Evolutionary conservation across 2,329 filamentous ascomycete genomes (phyloP), one percentile per base, ranked within the genome.

Genomic region (Nemania sp.): DNA sequence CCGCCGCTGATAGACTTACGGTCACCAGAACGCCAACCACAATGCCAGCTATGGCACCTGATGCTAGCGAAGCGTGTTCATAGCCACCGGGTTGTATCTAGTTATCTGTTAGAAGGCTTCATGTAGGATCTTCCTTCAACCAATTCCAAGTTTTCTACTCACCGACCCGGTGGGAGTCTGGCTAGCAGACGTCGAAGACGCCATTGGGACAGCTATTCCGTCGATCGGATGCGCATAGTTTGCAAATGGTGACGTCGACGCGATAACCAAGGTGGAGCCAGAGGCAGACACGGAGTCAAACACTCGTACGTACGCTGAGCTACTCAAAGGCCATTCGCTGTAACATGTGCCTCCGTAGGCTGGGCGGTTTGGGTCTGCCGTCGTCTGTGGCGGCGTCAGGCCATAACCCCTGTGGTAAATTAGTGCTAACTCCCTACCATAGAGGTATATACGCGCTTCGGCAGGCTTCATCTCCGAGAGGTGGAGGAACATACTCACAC

Each of bases 321-420:
- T 49, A 39, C 61, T 56, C 9, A 49, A 36, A n/a, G 46, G 36
- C 51, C 61, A 61, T 9, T 56, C 8, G 28, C 55, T 61, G 20
- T 52, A 62, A 22, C 61, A 65, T 19, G 60, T 64, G 11, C 59
- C 63, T 33, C 63, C 63, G 37, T 63, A 65, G 0, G 61, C 63
- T 2, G 63, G 60, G 14, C 63, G 52, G 12, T 60, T 49, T 3
- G 56, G n/a, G 20, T 64, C 60, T n/a, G 53, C 8, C 19, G 45
- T n/a, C 9, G 49, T 55, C 14, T 24, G 3, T 6, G 61, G 57
- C 11, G 31, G 20, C 9, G 41, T 41, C 7, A 56, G 17, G 28
- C 6, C 19, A 39, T 52, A 61, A 9, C 51, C 53, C 23, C 58
- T 61, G 45, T 17, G 15, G 7, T 12, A 36, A n/a, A 36, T 56